Base-by-base conservation (phyloP, 202 grass and related monocot genomes). In the Eragrostis tef region DNA sequence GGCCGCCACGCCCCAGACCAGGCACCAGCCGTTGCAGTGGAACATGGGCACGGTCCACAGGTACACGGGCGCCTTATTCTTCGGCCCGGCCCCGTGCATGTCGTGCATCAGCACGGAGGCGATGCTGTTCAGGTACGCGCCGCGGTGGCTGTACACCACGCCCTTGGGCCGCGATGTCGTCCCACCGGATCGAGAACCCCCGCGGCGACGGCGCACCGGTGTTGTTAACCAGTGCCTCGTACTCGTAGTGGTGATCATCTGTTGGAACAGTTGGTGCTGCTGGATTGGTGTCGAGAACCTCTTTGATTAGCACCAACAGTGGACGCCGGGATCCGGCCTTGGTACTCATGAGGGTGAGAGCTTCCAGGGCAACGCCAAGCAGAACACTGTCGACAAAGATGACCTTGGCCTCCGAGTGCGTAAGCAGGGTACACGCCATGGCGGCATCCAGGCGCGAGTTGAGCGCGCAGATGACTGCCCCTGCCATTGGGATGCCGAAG, bases 11-110 rank as follows among this genome's bases (percentile, higher is more conserved):
- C 87, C 87, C 91, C 85, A 90, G 7, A 57, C 2, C 16, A 88
- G 77, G 34, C 81, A 87, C 94, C 94, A 97, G 21, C 91, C 94
- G 48, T 97, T 97, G 87, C 89, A 92, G 74, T 97, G 94, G 80
- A 92, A 94, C 89, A 97, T 97, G 15, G 94, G 94, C 70, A 94
- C 82, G 2, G 91, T 92, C 94, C 94, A 97, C 5, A 92, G 85
- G 78, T 90, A 90, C 10, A 92, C 90, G 1, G 86, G 86, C 86
- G 88, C 56, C 44, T n/a, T n/a, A n/a, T n/a, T n/a, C n/a, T n/a
- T n/a, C n/a, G n/a, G n/a, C n/a, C n/a, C n/a, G n/a, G n/a, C n/a
- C n/a, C n/a, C n/a, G n/a, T n/a, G n/a, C 34, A 89, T 85, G 29
- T 82, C 72, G 45, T 75, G 85, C 12, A 79, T 12, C 61, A 93